Base-by-base conservation (phyloP, 1,139 yeast species). In the Taphrina populina region DNA sequence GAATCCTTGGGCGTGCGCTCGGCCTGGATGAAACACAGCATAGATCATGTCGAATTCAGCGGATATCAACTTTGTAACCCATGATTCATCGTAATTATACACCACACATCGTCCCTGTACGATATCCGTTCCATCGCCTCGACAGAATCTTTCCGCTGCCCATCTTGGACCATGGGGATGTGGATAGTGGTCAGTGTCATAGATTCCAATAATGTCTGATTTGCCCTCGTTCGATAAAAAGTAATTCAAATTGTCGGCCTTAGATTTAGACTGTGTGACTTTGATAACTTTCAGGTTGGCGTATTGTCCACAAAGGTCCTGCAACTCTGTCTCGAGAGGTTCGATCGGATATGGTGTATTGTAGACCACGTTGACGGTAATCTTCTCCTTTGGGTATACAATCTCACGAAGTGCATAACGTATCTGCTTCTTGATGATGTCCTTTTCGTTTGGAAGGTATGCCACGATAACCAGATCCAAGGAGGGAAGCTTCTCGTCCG, bases 31-130 rank as follows among this genome's bases (percentile, higher is more conserved):
- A 29, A 49, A 49, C 46, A 49, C 54, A 21, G 54, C 54, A 33
- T 49, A 49, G n/a, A 49, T 49, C 54, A 49, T 49, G 46, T 49
- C 54, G 23, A 49, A 49, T n/a, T 49, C 54, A 26, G 54, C 54
- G 7, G 54, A 49, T 24, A 49, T 49, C 32, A 49, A 39, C 33
- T 49, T 49, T n/a, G 54, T 49, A 17, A 49, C 54, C 54, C 54
- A 49, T 4, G 54, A 49, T 29, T 49, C 54, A 40, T 49, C 54
- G 40, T 49, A 49, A 40, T 49, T 49, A 46, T 49, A 49, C 19
- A 49, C 54, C 29, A 49, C 54, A 32, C 54, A 49, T 4, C 54
- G 54, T 4, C 54, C 54, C 35, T 49, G 54, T 8, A 49, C 54
- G 33, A 49, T 49, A 29, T 49, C 54, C 7, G 54, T 49, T 6